Conservation (phyloP, 345 rosid genomes). For the Rubroshorea leprosula region DNA sequence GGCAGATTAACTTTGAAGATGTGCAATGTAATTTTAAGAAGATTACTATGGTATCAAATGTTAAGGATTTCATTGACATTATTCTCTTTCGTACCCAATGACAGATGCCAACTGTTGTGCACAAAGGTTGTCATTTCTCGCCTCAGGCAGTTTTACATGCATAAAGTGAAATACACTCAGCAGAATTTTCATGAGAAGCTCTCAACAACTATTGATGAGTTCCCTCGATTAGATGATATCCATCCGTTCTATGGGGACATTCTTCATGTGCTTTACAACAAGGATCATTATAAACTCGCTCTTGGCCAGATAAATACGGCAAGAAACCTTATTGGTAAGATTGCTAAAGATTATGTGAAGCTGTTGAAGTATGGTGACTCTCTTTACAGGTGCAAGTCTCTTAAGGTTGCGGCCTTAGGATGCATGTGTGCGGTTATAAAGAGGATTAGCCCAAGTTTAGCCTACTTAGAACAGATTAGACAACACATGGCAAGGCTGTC, state of each 20-base stretch:
- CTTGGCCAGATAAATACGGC: no score
- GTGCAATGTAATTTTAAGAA: constrained; percentile 62
- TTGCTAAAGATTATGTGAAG: no score
- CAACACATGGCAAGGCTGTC: constrained; percentile 75
- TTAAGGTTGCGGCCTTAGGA: constrained; percentile 64
- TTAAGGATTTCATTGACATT: constrained; percentile 60
- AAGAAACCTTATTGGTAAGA: no score
- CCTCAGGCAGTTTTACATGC: constrained; percentile 58
- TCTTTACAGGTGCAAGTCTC: constrained; percentile 39
- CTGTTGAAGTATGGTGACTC: constrained; percentile 64
- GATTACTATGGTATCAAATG: constrained; percentile 64
- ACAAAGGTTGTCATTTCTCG: constrained; percentile 57
- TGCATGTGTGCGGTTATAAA: constrained; percentile 53
- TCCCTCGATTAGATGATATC: no score
- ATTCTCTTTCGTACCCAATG: constrained; percentile 65
- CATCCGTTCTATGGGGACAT: no score
- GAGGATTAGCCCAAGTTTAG: constrained; percentile 53
- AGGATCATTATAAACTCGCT: no score
- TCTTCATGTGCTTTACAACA: no score
- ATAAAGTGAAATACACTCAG: no score
- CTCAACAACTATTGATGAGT: no score
- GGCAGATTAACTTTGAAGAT: constrained; percentile 21
- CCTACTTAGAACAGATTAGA: constrained; percentile 60
- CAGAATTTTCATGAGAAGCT: no score
- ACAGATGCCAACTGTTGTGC: constrained; percentile 77